Evolutionary conservation across 495 filamentous ascomycete genomes (phyloP).

Genomic region (Annulohypoxylon bovei): DNA sequence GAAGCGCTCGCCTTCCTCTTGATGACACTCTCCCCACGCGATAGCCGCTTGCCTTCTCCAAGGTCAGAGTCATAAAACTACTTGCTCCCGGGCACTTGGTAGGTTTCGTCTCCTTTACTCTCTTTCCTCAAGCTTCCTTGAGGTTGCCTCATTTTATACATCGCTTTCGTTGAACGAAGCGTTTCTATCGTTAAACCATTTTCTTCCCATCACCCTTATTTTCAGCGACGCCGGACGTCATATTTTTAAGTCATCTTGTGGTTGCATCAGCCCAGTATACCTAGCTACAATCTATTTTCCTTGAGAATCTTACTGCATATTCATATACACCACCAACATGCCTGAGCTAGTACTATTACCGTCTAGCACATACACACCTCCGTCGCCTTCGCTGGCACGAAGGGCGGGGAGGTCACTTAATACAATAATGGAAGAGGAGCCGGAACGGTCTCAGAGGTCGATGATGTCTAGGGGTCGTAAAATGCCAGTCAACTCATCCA

Average conservation of each 20-base stretch:
- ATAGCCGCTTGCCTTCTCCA: conserved; percentile 44
- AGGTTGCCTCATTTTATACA: conserved; percentile 49
- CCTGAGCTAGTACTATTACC: conserved; percentile 65
- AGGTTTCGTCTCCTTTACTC: conserved; percentile 37
- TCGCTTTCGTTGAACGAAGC: conserved; percentile 63
- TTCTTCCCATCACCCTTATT: conserved; percentile 39
- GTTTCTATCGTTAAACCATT: conserved; percentile 53
- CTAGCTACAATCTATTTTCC: conserved; percentile 21
- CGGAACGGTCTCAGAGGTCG: conserved; percentile 45
- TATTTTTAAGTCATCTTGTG: conserved; percentile 38
- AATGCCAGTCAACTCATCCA: conserved; percentile 55
- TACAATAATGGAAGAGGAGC: conserved; percentile 83
- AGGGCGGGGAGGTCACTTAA: conserved; percentile 76
- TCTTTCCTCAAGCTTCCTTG: conserved; percentile 50
- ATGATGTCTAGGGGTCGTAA: conserved; percentile 41
- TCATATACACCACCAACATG: conserved; percentile 59
- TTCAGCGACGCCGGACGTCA: conserved; percentile 58
- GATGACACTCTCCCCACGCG: conserved; percentile 26
- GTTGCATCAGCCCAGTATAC: conserved; percentile 26
- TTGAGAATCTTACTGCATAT: conserved; percentile 39
- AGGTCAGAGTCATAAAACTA: conserved; percentile 48
- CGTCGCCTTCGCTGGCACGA: conserved; percentile 72
- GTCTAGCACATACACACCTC: conserved; percentile 68
- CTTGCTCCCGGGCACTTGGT: conserved; percentile 40
- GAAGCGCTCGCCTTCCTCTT: conserved; percentile 43